Evolutionary conservation across 495 filamentous ascomycete genomes (phyloP), one percentile per base, ranked within the genome.

Genomic region (Neurospora hispaniola): DNA sequence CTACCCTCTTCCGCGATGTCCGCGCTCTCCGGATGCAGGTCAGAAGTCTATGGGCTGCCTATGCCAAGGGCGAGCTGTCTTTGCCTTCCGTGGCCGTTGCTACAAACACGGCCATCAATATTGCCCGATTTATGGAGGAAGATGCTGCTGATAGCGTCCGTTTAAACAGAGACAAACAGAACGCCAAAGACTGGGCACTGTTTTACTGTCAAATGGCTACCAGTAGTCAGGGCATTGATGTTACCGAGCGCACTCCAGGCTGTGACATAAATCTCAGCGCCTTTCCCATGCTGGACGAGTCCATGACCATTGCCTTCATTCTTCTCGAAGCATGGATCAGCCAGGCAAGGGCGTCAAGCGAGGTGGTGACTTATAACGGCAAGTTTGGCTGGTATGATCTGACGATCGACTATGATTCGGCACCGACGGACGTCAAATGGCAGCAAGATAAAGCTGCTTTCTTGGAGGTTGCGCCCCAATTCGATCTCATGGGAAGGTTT

Each of bases 51-150:
- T 71, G 71, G 71, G 39, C 46, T 23, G 43, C 31, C 23, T 71
- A 71, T 16, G 44, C 70, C 11, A 40, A 71, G 7, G 20, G 42
- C 23, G 42, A 71, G 70, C 14, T 71, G 11, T 71, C 70, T 20
- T 46, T 71, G 41, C 31, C 70, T 35, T 71, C 70, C 31, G 70
- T 71, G 18, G 70, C 70, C 70, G 18, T 71, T 46, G 70, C 70
- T 8, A 71, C 70, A 18, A 71, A 59, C 43, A 71, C 70, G 16
- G 70, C 70, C 70, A 71, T 71, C 70, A 66, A 46, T 16, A 43
- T 71, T 46, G 70, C 70, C 23, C 70, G 70, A 18, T 43, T 11
- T 27, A 71, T 71, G 42, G 70, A 71, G 70, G 70, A 71, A 39
- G 42, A 62, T 62, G 54, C 54, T 62, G 11, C 14, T 12, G 54